A percentile compares a stretch with the other conserved stretches of the same genome.
phyloP scores from a whole-genome alignment of 495 filamentous ascomycete species.

The Neurospora sublineolata region DNA sequence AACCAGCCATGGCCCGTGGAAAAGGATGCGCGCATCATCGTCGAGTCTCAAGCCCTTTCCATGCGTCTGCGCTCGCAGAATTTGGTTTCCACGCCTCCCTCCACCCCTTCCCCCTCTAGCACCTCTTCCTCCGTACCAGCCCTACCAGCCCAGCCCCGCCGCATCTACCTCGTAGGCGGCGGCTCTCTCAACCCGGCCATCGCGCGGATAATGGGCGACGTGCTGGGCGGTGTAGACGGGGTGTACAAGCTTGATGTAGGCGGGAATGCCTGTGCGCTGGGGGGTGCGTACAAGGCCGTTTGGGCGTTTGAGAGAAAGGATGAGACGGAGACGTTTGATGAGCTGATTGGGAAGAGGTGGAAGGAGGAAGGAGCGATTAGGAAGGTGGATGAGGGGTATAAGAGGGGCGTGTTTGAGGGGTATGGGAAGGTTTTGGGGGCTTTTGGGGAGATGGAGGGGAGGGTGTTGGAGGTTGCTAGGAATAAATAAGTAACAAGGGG shows the following conservation, averaged over 20 bases:
- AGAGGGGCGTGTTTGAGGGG: conserved; percentile 53
- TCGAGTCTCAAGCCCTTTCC: conserved; percentile 89
- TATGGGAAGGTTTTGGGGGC: conserved; percentile 69
- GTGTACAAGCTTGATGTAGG: conserved; percentile 88
- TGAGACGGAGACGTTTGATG: conserved; percentile 68
- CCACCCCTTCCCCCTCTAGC: conserved; percentile 1
- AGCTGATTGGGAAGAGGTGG: conserved; percentile 73
- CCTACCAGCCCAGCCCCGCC: conserved; percentile 60
- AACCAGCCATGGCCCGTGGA: conserved; percentile 25
- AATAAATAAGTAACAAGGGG: conserved; percentile 13
- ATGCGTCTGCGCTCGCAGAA: conserved; percentile 71
- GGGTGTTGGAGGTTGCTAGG: conserved; percentile 45
- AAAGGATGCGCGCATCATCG: conserved; percentile 72
- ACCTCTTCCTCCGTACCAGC: conserved; percentile 37
- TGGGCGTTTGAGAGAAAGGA: conserved; percentile 71
- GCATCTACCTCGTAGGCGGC: conserved; percentile 89
- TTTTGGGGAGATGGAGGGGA: conserved; percentile 69
- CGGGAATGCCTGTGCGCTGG: conserved; percentile 90
- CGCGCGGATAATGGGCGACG: conserved; percentile 65
- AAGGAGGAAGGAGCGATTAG: conserved; percentile 69
- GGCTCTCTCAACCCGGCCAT: conserved; percentile 83
- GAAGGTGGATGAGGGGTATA: conserved; percentile 75
- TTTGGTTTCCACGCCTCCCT: conserved; percentile 49
- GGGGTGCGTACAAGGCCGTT: conserved; percentile 92
- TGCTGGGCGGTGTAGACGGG: conserved; percentile 78